Base-by-base conservation (phyloP, 1,284 basidiomycete species). In the Cutaneotrichosporon sp. region DNA sequence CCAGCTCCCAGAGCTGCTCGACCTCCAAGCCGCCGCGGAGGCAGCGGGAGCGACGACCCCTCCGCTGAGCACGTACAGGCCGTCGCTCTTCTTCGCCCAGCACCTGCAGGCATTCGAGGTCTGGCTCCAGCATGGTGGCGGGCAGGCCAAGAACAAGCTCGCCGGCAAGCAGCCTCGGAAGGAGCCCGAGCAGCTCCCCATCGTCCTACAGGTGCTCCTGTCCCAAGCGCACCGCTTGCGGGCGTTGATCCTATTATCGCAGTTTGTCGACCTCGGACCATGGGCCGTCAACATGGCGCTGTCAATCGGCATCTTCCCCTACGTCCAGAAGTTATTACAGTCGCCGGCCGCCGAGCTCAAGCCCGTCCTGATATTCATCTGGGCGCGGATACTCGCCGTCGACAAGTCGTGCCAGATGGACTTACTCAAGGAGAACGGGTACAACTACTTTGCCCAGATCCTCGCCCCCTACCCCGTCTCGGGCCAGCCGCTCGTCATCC, bases 251-350 rank as follows among this genome's bases (percentile, higher is more conserved):
- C 85, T 98, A n/a, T 85, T 99, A 11, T 95, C 93, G 42, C 92
- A 95, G 79, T 99, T 99, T 71, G 91, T 99, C 69, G 97, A 99
- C 77, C 86, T 99, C 3, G 95, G 95, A 0, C 95, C 95, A 7
- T 99, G 95, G 95, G 95, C 97, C 0, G 97, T 99, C 59, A 91
- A 97, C 69, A 87, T 97, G 42, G 94, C 97, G 8, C 84, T 99
- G 38, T 92, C 92, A n/a, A 97, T 99, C 72, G 95, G 95, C 22
- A 98, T 99, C 73, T 99, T 98, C 82, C 97, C 97, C 2, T 99
- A 99, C 75, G 97, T 98, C 50, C 92, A 94, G 65, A 95, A 97
- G 73, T 85, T 99, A 6, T 84, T 99, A 3, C 95, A 97, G 79
- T 94, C 94, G 0, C 94, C 95, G 0, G 92, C 93, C 0, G 89